Conservation (phyloP, 2,329 filamentous ascomycete genomes). For the Aspergillus latus region DNA sequence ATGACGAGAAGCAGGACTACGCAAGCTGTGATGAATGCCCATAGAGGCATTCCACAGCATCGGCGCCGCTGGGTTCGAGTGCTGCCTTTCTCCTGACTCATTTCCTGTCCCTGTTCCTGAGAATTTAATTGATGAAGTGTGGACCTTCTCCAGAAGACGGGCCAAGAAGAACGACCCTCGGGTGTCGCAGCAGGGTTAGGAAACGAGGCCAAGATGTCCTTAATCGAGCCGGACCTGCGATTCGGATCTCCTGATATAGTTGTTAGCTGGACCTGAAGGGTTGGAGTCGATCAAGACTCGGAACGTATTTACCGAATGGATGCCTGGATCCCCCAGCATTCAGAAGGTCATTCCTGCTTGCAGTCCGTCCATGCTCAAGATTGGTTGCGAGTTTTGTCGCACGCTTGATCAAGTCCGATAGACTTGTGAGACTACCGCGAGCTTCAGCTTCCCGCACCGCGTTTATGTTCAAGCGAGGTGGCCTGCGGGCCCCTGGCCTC, state of each 20-base stretch:
- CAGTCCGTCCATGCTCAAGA: conserved; percentile 76
- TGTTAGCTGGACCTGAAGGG: conserved; percentile 1
- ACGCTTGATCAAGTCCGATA: conserved; percentile 85
- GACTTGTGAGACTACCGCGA: conserved; percentile 84
- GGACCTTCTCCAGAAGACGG: conserved; percentile 38
- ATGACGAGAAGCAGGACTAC: conserved; percentile 70
- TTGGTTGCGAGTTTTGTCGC: conserved; percentile 84
- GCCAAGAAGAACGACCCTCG: conserved; percentile 40
- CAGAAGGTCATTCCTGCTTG: conserved; percentile 55
- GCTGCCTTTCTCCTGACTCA: conserved; percentile 23
- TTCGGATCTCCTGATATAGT: conserved; percentile 14
- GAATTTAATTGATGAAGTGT: conserved; percentile 33
- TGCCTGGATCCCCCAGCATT: conserved; percentile 32
- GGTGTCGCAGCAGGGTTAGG: conserved; percentile 59
- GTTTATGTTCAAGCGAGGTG: conserved; percentile 77
- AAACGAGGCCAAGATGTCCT: conserved; percentile 66
- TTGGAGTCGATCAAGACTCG: neutral
- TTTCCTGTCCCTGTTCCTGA: conserved; percentile 24
- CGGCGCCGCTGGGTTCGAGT: conserved; percentile 51
- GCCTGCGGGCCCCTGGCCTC: conserved; percentile 46
- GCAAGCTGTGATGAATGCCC: conserved; percentile 68
- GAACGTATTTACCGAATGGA: conserved; percentile 23
- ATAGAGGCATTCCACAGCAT: conserved; percentile 82
- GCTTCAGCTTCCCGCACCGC: conserved; percentile 78
- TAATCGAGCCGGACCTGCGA: conserved; percentile 56